Evolutionary conservation across 208 protist species (phyloP).

Genomic region (Trypanosoma mega): DNA sequence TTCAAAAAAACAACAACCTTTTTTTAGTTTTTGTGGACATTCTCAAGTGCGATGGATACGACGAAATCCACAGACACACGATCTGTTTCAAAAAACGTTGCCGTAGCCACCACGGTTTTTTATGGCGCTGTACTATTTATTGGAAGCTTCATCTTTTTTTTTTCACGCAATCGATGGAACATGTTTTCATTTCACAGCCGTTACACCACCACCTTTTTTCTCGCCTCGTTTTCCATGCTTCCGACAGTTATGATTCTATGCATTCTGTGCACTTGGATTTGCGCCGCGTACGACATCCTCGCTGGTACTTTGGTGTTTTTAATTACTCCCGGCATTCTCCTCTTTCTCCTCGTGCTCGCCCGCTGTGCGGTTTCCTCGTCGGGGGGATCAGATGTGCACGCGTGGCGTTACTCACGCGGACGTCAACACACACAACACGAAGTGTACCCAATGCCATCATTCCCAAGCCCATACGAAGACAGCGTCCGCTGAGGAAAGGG

Average conservation of each 20-base stretch:
- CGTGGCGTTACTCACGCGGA: no score
- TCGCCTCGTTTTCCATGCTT: constrained; percentile 44
- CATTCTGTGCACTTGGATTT: constrained; percentile 47
- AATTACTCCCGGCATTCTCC: constrained; percentile 34
- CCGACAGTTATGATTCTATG: constrained; percentile 51
- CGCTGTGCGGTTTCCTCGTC: constrained; percentile 29
- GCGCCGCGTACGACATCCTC: constrained; percentile 35
- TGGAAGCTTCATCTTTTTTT: constrained; percentile 40
- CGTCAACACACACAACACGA: no score
- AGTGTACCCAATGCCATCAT: no score
- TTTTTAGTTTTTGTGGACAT: background rate
- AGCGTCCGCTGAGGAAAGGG: no score
- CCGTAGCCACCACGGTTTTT: constrained; percentile 44
- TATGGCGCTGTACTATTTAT: constrained; percentile 41
- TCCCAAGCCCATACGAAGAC: no score
- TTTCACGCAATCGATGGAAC: background rate
- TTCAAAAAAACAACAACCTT: no score
- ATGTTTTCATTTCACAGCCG: constrained; percentile 15
- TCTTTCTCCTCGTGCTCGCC: constrained; percentile 34
- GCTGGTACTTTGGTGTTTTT: constrained; percentile 37
- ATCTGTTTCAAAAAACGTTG: constrained; percentile 32
- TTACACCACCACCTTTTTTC: constrained; percentile 35
- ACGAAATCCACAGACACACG: background rate
- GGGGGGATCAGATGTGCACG: no score
- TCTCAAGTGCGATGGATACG: background rate